These are phyloP conservation scores for Arctium minus DNA, from an alignment of 129 eudicot species.

Conservation along the genomic window DNA sequence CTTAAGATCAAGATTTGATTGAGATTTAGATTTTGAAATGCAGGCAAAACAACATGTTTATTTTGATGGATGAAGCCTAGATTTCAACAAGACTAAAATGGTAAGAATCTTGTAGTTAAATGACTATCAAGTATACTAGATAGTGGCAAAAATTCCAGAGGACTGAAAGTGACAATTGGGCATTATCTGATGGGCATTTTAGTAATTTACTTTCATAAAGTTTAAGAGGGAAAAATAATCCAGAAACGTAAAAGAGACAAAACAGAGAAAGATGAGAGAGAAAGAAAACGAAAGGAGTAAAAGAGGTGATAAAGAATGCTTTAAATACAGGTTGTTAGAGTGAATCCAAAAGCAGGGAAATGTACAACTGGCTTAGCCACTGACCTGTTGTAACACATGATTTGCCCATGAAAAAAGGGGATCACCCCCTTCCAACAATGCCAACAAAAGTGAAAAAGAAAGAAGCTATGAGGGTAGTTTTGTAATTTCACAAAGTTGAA, in stretches of 20 bases:
- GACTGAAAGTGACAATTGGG: constrained; percentile 15
- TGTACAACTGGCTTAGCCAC: constrained; percentile 35
- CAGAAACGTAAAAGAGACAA: constrained; percentile 11
- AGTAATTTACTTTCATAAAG: constrained; percentile 7
- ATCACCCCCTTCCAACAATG: constrained; percentile 17
- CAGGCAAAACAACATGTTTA: background rate
- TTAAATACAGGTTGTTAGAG: constrained; percentile 20
- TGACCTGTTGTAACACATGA: constrained; percentile 45
- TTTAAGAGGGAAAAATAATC: constrained; percentile 22
- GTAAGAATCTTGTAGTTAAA: background rate
- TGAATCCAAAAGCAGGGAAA: constrained; percentile 39
- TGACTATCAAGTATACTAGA: background rate
- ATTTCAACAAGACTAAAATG: background rate
- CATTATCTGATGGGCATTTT: background rate
- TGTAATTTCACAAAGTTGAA: constrained; percentile 21
- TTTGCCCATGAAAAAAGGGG: constrained; percentile 32
- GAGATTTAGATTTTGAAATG: background rate
- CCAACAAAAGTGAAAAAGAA: constrained; percentile 35
- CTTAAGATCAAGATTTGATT: background rate
- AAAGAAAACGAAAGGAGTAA: constrained; percentile 38
- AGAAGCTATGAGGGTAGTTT: background rate
- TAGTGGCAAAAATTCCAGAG: background rate
- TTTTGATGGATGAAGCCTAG: background rate
- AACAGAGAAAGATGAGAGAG: constrained; percentile 14
- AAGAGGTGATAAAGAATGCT: constrained; percentile 34